Percentiles rank a stretch among this genome's conserved stretches.
Conservation (phyloP, 1,284 basidiomycete genomes). For the Trichosporon ovoides region DNA sequence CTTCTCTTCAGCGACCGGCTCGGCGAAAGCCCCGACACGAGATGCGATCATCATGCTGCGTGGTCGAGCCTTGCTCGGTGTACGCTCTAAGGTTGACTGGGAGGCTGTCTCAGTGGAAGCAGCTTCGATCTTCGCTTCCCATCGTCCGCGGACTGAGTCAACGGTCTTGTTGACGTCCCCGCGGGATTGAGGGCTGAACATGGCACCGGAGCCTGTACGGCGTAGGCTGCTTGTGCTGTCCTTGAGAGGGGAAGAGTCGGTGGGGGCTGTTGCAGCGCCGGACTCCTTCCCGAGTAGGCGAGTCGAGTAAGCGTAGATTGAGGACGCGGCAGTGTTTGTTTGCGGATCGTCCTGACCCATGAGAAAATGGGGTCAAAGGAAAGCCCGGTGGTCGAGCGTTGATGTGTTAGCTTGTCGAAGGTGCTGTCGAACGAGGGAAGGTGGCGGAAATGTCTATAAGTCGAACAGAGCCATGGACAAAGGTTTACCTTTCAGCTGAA, state of each 20-base stretch:
- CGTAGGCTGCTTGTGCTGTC: constrained; percentile 13
- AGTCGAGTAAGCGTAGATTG: constrained; percentile 42
- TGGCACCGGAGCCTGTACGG: constrained; percentile 25
- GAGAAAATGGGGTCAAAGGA: constrained; percentile 8
- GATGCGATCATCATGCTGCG: constrained; percentile 16
- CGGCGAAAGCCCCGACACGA: neutral
- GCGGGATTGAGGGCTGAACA: constrained; percentile 15
- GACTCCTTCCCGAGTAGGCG: constrained; percentile 23
- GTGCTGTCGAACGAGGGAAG: neutral
- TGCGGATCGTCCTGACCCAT: constrained; percentile 2
- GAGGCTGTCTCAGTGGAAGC: constrained; percentile 7
- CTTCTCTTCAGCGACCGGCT: neutral
- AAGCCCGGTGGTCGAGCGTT: constrained; percentile 8
- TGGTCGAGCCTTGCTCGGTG: constrained; percentile 8
- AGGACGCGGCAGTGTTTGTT: constrained; percentile 24
- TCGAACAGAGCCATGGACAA: neutral
- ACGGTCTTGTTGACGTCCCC: constrained; percentile 29
- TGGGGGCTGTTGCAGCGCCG: constrained; percentile 20
- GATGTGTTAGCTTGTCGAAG: neutral
- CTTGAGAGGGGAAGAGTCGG: constrained; percentile 2
- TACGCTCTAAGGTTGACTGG: neutral
- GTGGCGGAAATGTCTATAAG: neutral
- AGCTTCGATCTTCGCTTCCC: constrained; percentile 42
- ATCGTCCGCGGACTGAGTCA: constrained; percentile 37
- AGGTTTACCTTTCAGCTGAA: neutral